Base-by-base conservation (phyloP, 1,284 basidiomycete genomes). In the Lignosus rhinocerotis region DNA sequence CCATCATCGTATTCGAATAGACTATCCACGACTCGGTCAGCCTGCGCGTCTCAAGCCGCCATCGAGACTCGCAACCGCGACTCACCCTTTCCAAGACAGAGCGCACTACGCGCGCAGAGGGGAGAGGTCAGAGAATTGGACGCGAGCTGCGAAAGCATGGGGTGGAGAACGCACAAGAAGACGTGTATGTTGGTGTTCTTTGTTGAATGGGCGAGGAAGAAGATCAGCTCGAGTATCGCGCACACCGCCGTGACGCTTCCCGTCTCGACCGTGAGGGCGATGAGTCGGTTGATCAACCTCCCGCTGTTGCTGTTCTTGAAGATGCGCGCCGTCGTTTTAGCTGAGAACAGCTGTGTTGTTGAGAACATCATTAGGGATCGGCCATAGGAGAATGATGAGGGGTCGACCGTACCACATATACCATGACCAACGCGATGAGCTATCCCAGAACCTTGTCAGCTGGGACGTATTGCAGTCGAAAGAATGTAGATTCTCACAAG, bases 381-480 rank as follows among this genome's bases (percentile, higher is more conserved):
- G 33, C 10, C 25, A 31, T 31, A 21, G 21, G 10, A 5, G 11
- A n/a, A 12, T 30, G 43, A 12, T 16, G 43, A 19, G 5, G 21
- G 11, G 5, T 30, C 8, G 25, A n/a, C 39, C 56, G 33, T 48
- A 63, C 65, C 48, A 64, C 17, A 39, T 53, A 58, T 2, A 58
- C 65, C 65, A 67, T 67, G 16, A 55, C 33, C 12, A 60, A 17
- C 11, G 65, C 63, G 36, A 67, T 67, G 21, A 61, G 12, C 32
- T 56, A 43, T 8, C 38, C 38, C 25, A 7, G 38, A 17, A n/a
- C 17, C 12, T 12, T 17, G 43, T 10, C 19, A 30, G 6, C 11
- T 17, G 41, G 41, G 3, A 38, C 36, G 10, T 6, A 42, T 45
- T 19, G 39, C 42, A 6, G 34, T 9, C 48, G 14, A 6, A 34